Base-by-base conservation (phyloP, 1,284 basidiomycete genomes). In the Naganishia sp. region DNA sequence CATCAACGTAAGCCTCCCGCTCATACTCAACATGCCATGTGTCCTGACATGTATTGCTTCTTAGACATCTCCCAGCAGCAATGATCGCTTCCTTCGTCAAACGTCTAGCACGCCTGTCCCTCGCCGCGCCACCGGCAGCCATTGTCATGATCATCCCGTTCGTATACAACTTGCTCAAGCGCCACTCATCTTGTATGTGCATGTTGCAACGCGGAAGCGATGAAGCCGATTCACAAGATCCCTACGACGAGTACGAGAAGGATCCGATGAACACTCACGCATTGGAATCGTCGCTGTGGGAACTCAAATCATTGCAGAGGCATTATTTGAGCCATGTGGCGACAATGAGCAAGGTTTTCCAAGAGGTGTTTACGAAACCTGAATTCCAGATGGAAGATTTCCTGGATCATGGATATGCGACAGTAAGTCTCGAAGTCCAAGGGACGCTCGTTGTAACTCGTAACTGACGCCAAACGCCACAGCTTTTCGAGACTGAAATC, bases 31-130 rank as follows among this genome's bases (percentile, higher is more conserved):
- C n/a, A 13, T 31, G n/a, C 13, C 11, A 15, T 9, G 11, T 28
- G 16, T n/a, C 4, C n/a, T 54, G 21, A 46, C 21, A 36, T 33
- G 11, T 39, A 33, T 31, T 44, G 25, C 44, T 36, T 39, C 55
- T 63, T 72, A 93, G 91, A 6, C 90, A 95, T 76, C 82, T 99
- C 11, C 92, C 95, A 2, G 87, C 90, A 0, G 86, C 88, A 2
- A 84, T 99, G 36, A 84, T 99, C 11, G 95, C 95, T 2, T 92
- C 93, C 0, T 99, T 99, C 78, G 84, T 95, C 72, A 99, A 99
- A 79, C 88, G 92, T 3, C 84, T 99, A 23, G 86, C 93, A 1
- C 86, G 91, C 6, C 83, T 97, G 2, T 89, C 91, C 6, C 84
- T 99, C 13, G 83, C 83, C 45, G 92, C 94, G 0, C 90, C 94